These are phyloP conservation scores for Punica granatum DNA, from an alignment of 345 rosid species.

Conservation along the genomic window DNA sequence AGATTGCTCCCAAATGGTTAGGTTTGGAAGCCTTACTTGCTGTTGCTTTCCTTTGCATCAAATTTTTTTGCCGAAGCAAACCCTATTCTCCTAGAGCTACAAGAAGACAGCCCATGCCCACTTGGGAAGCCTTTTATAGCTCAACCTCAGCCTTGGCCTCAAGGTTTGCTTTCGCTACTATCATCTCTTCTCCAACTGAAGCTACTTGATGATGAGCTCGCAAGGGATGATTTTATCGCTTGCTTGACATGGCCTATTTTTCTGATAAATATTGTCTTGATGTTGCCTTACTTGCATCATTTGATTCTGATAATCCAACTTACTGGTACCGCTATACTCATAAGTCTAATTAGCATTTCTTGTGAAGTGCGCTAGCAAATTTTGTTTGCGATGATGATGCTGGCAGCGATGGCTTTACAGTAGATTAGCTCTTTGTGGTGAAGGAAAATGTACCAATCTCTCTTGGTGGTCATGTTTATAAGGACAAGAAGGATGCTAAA, in stretches of 20 bases:
- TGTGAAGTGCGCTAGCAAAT: conserved; percentile 84
- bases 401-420: conserved; percentile 92
- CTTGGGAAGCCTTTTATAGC: conserved; percentile 72
- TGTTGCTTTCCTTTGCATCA: conserved; percentile 95
- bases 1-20: conserved; percentile 98
- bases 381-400: conserved; percentile 99
- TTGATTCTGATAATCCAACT: conserved; percentile 93
- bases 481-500: conserved; percentile 90
- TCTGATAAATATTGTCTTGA: too few species aligned
- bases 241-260: too few species aligned
- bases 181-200: conserved; percentile 88
- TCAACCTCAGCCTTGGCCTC: conserved; percentile 69
- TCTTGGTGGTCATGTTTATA: conserved; percentile 74
- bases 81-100: conserved; percentile 67
- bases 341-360: conserved; percentile 80
- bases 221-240: too few species aligned
- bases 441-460: conserved; percentile 73
- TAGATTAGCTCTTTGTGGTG: conserved; percentile 66
- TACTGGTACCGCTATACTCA: conserved; percentile 89
- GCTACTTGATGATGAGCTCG: conserved; percentile 93
- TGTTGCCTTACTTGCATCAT: conserved; percentile 87
- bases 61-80: conserved; percentile 96
- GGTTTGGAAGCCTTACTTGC: conserved; percentile 98
- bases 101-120: conserved; percentile 80
- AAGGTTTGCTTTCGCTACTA: conserved; percentile 80